Conservation (phyloP, 1,284 basidiomycete species). For the Cryptococcus deneoformans region DNA sequence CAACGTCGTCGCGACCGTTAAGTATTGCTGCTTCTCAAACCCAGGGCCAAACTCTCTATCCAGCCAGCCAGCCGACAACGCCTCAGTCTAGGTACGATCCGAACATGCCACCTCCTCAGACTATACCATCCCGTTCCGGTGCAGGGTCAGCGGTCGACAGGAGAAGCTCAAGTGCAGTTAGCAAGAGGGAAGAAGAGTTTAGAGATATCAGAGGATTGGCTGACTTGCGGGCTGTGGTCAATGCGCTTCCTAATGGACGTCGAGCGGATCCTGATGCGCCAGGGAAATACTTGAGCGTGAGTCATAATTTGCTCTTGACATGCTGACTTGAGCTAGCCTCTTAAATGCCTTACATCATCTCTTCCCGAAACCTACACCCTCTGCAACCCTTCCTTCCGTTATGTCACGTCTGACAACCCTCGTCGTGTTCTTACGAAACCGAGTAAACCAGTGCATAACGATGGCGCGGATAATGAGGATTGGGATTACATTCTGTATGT, state of each 20-base stretch:
- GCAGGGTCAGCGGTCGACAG: not conserved
- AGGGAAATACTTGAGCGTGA: constrained; percentile 46
- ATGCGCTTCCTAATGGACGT: constrained; percentile 32
- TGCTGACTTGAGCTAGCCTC: constrained; percentile 57
- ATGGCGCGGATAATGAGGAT: constrained; percentile 95
- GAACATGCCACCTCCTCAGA: constrained; percentile 14
- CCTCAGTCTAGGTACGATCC: constrained; percentile 27
- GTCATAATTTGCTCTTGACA: constrained; percentile 9
- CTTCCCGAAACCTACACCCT: constrained; percentile 86
- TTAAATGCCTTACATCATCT: constrained; percentile 81
- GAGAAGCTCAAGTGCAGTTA: not conserved
- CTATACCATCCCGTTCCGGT: constrained; percentile 5
- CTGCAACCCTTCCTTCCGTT: constrained; percentile 88
- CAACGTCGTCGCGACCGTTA: constrained; percentile 1
- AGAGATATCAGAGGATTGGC: constrained; percentile 32
- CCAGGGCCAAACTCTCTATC: constrained; percentile 19
- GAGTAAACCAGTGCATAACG: constrained; percentile 87
- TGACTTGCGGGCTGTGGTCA: constrained; percentile 39
- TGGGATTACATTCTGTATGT: constrained; percentile 97
- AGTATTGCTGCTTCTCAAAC: not conserved
- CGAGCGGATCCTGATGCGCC: constrained; percentile 44
- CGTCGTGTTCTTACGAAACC: constrained; percentile 93
- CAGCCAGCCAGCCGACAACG: constrained; percentile 36
- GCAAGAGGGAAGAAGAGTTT: constrained; percentile 28
- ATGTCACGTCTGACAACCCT: constrained; percentile 89